phyloP scores from a whole-genome alignment of 1,139 yeast species.

The Blastobotrys buckinghamii region DNA sequence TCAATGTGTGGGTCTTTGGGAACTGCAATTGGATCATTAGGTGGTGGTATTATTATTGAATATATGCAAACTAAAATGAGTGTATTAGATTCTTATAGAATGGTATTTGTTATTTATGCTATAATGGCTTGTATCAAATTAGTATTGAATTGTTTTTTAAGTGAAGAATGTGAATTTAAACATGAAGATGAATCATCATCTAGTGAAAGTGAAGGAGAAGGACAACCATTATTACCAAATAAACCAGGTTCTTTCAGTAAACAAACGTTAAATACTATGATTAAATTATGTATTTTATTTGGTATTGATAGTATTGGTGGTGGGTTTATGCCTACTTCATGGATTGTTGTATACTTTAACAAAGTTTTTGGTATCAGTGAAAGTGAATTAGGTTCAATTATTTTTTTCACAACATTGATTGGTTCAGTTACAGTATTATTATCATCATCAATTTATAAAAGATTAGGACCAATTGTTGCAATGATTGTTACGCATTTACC shows the following conservation, averaged over 20 bases:
- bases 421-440: constrained; percentile 63
- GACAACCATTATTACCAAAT: constrained; percentile 8
- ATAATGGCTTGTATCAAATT: constrained; percentile 52
- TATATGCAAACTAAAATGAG: constrained; percentile 36
- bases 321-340: constrained; percentile 82
- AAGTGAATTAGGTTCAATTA: constrained; percentile 41
- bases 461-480: constrained; percentile 73
- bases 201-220: constrained; percentile 8
- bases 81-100: constrained; percentile 46
- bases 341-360: constrained; percentile 75
- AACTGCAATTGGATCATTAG: constrained; percentile 65
- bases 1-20: constrained; percentile 68
- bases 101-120: constrained; percentile 54
- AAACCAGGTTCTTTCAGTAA: constrained; percentile 1
- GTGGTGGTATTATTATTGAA: constrained; percentile 56
- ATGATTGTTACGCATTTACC: constrained; percentile 76
- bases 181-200: neutral
- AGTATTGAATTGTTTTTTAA: constrained; percentile 46
- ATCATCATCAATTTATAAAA: constrained; percentile 61
- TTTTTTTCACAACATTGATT: constrained; percentile 55
- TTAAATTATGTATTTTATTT: constrained; percentile 49
- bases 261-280: constrained; percentile 19
- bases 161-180: constrained; percentile 48
- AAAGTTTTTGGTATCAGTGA: constrained; percentile 29
- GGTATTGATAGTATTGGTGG: constrained; percentile 75